phyloP scores from a whole-genome alignment of 495 filamentous ascomycete species.

The Hypomontagnella submonticulosa region DNA sequence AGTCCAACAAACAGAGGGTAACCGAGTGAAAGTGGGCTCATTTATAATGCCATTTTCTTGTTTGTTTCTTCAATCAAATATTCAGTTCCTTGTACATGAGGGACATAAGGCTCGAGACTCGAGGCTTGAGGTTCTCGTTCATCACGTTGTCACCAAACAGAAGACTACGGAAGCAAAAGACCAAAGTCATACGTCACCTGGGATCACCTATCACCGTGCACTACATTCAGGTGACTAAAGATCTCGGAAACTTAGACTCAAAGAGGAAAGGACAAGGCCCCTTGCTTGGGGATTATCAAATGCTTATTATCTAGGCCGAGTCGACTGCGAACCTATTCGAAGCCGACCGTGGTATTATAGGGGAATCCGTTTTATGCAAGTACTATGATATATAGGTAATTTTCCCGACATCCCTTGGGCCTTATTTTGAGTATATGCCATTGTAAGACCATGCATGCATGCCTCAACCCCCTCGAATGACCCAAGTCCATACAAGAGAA shows the following conservation, averaged over 20 bases:
- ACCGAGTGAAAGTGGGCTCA: too few relatives aligned
- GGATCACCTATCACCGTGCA: slow-evolving; percentile 14
- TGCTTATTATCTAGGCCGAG: slow-evolving; percentile 2
- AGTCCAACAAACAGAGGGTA: too few relatives aligned
- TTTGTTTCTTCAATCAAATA: too few relatives aligned
- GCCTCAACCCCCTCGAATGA: slow-evolving; percentile 8
- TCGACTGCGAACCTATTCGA: slow-evolving; percentile 22
- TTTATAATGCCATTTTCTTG: too few relatives aligned
- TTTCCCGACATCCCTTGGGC: slow-evolving; percentile 23
- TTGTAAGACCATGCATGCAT: slow-evolving; percentile 34
- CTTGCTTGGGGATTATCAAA: slow-evolving; percentile 18
- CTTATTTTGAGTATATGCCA: slow-evolving; percentile 37
- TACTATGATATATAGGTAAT: slow-evolving; percentile 26
- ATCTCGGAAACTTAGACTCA: slow-evolving; percentile 2
- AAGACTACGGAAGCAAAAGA: background rate
- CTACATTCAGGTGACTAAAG: slow-evolving; percentile 12
- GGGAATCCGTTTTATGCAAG: slow-evolving; percentile 31
- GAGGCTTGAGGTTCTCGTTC: too few relatives aligned
- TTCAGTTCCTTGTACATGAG: too few relatives aligned
- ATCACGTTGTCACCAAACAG: background rate
- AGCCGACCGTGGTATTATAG: slow-evolving; percentile 5
- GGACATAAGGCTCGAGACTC: too few relatives aligned
- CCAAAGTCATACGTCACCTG: slow-evolving; percentile 29
- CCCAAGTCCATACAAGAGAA: slow-evolving; percentile 1
- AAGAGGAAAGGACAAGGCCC: slow-evolving; percentile 10